Evolutionary conservation across 169 alveolate species (phyloP).

Genomic region (Cryptosporidium tyzzeri): DNA sequence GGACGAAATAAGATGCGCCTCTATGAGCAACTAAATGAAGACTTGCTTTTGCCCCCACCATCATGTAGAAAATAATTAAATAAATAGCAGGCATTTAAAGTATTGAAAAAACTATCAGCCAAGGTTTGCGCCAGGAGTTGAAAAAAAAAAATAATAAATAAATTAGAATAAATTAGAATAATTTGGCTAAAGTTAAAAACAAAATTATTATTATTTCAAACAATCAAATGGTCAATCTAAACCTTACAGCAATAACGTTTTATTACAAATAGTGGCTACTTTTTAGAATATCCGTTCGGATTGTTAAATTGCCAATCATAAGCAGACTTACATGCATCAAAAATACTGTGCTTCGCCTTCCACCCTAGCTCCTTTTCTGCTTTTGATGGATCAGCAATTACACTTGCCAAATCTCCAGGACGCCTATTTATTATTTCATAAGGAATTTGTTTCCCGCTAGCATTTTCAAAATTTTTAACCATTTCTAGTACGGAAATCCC

Average conservation of each 20-base stretch:
- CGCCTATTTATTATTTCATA: conserved; percentile 84
- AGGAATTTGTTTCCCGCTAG: conserved; percentile 83
- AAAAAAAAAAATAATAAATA: not conserved
- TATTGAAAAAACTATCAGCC: not conserved
- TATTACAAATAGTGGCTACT: not conserved
- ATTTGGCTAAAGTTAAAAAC: not conserved
- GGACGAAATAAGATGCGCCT: conserved; percentile 82
- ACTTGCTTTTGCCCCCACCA: not conserved
- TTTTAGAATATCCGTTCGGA: conserved; percentile 79
- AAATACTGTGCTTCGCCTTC: conserved; percentile 83
- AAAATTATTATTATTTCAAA: not conserved
- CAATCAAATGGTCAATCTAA: not conserved
- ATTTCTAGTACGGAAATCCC: conserved; percentile 90
- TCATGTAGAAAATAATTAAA: not conserved
- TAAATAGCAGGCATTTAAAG: not conserved
- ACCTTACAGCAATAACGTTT: not conserved
- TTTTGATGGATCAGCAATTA: conserved; percentile 89
- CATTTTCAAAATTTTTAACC: conserved; percentile 87
- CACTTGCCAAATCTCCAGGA: conserved; percentile 90
- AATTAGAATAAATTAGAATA: not conserved
- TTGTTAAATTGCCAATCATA: conserved; percentile 81
- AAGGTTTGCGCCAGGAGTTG: not conserved
- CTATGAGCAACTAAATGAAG: conserved; percentile 80
- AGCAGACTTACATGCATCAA: conserved; percentile 75
- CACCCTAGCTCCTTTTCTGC: conserved; percentile 89